Evolutionary conservation across 2,329 filamentous ascomycete genomes (phyloP), one percentile per base, ranked within the genome.

Genomic region (Botrytis fragariae): DNA sequence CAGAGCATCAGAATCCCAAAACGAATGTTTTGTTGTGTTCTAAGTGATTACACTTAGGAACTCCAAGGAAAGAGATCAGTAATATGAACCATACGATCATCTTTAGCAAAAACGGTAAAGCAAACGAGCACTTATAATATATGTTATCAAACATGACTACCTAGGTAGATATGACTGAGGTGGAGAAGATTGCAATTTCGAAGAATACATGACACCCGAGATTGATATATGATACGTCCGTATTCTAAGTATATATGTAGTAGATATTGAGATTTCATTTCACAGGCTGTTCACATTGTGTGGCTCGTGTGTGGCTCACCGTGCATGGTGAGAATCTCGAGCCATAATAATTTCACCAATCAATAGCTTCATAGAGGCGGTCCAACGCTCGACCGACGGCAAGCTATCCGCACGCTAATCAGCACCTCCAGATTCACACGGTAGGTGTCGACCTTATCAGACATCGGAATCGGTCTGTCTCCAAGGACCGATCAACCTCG

Each of bases 401-500:
- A 48, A 48, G 45, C 22, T 48, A 25, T 48, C 45, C 45, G 45
- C 45, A 25, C 22, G 45, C 22, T 48, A 45, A n/a, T n/a, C n/a
- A 44, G 42, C 42, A 44, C 20, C 20, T 1, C 18, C 1, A 44
- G 42, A 7, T 20, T 18, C 18, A 44, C 18, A 44, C 42, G 42
- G 42, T 7, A 44, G 42, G 18, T 20, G 18, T 45, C 22, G 18
- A 45, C 8, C 18, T 48, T 74, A 57, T 57, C 54, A 32, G 29
- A 25, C 20, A 37, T 37, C 59, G 54, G 32, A 37, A 18, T 25
- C 63, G 63, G 63, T 39, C 63, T n/a, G 54, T 67, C 45, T 39
- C 32, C 29, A 69, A 69, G 2, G 35, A 42, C 67, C 67, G 54
- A 61, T 42, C 42, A 35, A 25, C 45, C 65, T 69, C 65, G 48